Evolutionary conservation across 2,329 filamentous ascomycete genomes (phyloP).

Genomic region (Salinomyces thailandicus): DNA sequence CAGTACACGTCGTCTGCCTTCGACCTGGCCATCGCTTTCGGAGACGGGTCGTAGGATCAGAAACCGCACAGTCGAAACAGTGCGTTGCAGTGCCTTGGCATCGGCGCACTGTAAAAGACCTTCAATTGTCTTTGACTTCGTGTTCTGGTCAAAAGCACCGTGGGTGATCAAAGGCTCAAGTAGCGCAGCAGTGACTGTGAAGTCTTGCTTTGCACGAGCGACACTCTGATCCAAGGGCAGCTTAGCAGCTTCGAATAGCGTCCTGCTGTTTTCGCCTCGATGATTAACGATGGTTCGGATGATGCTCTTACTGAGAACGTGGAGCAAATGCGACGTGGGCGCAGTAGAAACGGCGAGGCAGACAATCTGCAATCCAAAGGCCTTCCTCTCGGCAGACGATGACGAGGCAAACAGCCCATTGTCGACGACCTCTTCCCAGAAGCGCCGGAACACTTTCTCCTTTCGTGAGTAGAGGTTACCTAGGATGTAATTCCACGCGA

Average conservation of each 20-base stretch:
- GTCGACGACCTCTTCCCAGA: constrained; percentile 81
- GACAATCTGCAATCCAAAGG: constrained; percentile 82
- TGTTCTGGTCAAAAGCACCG: constrained; percentile 72
- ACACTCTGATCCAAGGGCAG: constrained; percentile 66
- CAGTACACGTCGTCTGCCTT: constrained; percentile 41
- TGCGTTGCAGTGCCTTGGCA: constrained; percentile 38
- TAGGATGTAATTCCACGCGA: constrained; percentile 65
- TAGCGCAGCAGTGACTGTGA: constrained; percentile 49
- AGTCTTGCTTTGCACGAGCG: constrained; percentile 50
- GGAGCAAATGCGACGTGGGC: constrained; percentile 40
- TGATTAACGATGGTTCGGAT: constrained; percentile 76
- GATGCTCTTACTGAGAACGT: constrained; percentile 73
- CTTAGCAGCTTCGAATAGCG: constrained; percentile 66
- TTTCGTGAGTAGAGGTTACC: constrained; percentile 28
- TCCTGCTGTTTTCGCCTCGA: constrained; percentile 63
- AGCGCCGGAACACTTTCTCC: constrained; percentile 52
- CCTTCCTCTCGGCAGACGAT: constrained; percentile 80
- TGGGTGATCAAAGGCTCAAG: constrained; percentile 59
- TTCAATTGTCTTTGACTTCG: constrained; percentile 76
- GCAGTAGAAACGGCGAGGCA: constrained; percentile 56
- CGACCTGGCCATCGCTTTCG: constrained; percentile 36
- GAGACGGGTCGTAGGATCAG: constrained; percentile 37
- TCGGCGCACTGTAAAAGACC: constrained; percentile 55
- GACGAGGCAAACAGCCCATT: constrained; percentile 73
- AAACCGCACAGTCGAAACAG: constrained; percentile 43